phyloP scores from a whole-genome alignment of 164 flowering plant species.

The Nelumbo lutea region DNA sequence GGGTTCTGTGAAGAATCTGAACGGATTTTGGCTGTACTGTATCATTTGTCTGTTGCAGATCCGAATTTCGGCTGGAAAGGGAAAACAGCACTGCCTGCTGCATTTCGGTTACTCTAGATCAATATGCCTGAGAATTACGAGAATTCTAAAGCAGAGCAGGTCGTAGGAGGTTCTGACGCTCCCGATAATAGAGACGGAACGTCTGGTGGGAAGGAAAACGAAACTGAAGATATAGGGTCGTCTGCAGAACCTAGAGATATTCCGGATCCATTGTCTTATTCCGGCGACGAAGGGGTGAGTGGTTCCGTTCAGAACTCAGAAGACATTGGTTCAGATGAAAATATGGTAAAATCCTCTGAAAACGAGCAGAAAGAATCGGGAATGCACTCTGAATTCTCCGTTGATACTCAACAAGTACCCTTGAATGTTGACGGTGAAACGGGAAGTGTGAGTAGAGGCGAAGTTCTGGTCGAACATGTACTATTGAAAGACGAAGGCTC shows the following conservation, averaged over 20 bases:
- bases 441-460: neutral
- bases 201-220: conserved; percentile 2
- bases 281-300: neutral
- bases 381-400: conserved; percentile 3
- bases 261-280: conserved; percentile 7
- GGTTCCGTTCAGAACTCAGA: conserved; percentile 1
- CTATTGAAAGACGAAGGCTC: neutral
- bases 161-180: conserved; percentile 7
- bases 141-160: conserved; percentile 6
- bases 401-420: conserved; percentile 4
- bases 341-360: conserved; percentile 3
- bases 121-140: conserved; percentile 22
- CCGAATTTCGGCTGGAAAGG: neutral
- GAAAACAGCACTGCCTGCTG: no score
- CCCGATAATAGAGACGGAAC: neutral
- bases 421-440: neutral
- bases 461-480: neutral
- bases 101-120: conserved; percentile 15
- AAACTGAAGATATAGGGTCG: neutral
- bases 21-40: neutral
- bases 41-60: neutral
- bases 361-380: conserved; percentile 9
- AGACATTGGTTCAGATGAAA: neutral
- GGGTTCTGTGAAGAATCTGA: neutral
- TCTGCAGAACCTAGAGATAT: neutral